Percentiles rank a stretch among this genome's conserved stretches.
Conservation (phyloP, 2,329 filamentous ascomycete species). For the Ilyonectria destructans region DNA sequence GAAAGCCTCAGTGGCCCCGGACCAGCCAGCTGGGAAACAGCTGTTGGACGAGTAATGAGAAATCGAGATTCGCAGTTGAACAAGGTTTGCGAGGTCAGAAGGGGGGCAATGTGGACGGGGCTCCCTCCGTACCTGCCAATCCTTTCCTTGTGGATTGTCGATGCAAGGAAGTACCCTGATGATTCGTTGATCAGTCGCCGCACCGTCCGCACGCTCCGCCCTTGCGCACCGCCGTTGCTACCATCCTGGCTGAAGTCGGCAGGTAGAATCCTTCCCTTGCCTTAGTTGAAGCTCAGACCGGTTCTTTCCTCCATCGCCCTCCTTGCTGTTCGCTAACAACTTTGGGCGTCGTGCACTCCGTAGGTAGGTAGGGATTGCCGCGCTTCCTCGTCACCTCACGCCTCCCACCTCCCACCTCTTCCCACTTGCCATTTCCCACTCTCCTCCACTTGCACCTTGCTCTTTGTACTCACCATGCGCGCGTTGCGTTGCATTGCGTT, state of each 20-base stretch:
- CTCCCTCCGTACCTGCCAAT: slow-evolving; percentile 5
- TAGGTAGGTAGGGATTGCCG: not conserved
- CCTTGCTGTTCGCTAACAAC: not conserved
- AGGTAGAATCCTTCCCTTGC: not conserved
- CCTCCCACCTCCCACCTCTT: not conserved
- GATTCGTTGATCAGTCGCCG: not conserved
- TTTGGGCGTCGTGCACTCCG: not conserved
- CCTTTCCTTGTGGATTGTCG: not conserved
- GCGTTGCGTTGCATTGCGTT: slow-evolving; percentile 19
- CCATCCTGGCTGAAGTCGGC: not conserved
- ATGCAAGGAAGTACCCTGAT: not conserved
- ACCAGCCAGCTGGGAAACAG: not conserved
- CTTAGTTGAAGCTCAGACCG: not conserved
- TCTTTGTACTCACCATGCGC: not conserved
- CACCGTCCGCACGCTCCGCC: not conserved
- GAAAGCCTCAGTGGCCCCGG: slow-evolving; percentile 1
- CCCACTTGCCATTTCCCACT: not conserved
- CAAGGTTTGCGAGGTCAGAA: slow-evolving; percentile 1
- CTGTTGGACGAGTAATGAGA: not conserved
- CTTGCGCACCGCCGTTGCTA: not conserved
- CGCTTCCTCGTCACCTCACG: not conserved
- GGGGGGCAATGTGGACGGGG: not conserved
- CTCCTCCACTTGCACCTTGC: slow-evolving; percentile 6
- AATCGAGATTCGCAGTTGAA: not conserved
- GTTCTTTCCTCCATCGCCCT: not conserved